Evolutionary conservation across 2,329 filamentous ascomycete genomes (phyloP), one percentile per base, ranked within the genome.

Genomic region (Colletotrichum lini): DNA sequence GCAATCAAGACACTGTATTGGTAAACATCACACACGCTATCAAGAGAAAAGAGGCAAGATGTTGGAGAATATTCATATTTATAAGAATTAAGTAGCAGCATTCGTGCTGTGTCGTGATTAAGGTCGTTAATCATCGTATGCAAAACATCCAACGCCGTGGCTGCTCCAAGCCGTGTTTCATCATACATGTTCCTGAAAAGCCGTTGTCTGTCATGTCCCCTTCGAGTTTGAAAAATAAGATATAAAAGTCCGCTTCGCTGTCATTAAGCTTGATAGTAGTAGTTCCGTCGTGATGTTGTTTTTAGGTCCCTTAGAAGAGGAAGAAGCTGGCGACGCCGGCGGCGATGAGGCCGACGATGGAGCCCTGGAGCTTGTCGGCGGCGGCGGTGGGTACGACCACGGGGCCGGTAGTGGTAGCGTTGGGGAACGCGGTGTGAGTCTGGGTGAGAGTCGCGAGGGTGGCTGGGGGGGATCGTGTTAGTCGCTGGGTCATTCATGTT

Each of bases 261-360:
- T 67, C 23, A 38, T 60, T 21, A 57, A 52, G 52, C 23, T 23
- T 45, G 35, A 23, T 21, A 40, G n/a, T 47, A 15, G 38, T 15
- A 21, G 16, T 3, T 26, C 5, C 21, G 8, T 23, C 21, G 3
- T 30, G 23, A 63, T 62, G 30, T 30, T 30, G 5, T 30, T 30
- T 8, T 42, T 35, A 18, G n/a, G 4, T 44, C 42, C 5, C 7
- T 73, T 76, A 82, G 66, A 81, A 58, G 74, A 81, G 76, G 73
- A 81, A 76, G 59, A 82, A 73, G 21, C 80, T 78, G 76, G 82
- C 78, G 74, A 81, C 79, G 73, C 79, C 79, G 70, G 82, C 82
- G 45, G 79, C 80, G 67, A 82, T 65, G n/a, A 82, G 74, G 44
- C 80, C 80, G 52, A 73, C 77, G 72, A 80, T 78, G 59, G 80